These are phyloP conservation scores for Diaporthe batatas DNA, from an alignment of 2,329 filamentous ascomycete species.

Conservation along the genomic window DNA sequence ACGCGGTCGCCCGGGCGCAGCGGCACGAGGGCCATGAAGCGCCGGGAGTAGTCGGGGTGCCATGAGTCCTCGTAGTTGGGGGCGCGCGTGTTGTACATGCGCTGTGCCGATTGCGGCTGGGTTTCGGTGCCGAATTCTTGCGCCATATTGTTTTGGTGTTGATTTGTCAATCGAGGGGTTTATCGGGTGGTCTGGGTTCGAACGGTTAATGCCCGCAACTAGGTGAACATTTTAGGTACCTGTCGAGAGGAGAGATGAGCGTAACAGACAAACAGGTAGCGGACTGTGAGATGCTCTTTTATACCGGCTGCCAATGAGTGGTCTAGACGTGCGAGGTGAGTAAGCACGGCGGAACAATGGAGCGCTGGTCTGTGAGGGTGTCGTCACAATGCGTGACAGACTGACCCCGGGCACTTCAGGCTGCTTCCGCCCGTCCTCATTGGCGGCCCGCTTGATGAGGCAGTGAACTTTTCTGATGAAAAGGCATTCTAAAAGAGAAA, in stretches of 20 bases:
- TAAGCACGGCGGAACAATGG: background rate
- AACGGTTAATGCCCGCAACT: background rate
- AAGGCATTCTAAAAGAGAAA: too few species aligned
- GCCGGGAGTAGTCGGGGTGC: slow-evolving; percentile 50
- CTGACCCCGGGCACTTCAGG: background rate
- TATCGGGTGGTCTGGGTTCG: background rate
- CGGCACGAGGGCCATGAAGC: slow-evolving; percentile 48
- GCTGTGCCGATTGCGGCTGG: slow-evolving; percentile 46
- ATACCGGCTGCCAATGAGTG: too few species aligned
- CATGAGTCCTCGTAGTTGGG: slow-evolving; percentile 51
- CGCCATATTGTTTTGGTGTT: background rate
- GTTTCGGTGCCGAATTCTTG: slow-evolving; percentile 41
- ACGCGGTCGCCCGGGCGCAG: slow-evolving; percentile 47
- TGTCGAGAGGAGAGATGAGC: background rate
- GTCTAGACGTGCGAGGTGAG: background rate
- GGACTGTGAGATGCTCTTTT: background rate
- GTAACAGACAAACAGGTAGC: background rate
- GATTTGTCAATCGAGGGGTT: background rate
- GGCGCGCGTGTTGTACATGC: slow-evolving; percentile 52
- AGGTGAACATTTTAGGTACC: background rate
- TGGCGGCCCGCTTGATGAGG: background rate
- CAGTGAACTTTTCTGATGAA: too few species aligned
- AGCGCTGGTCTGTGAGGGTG: background rate
- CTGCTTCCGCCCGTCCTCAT: background rate
- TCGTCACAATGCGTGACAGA: background rate